Base-by-base conservation (phyloP, 192 early-diverging fungal genomes). In the Jimgerdemannia flammicorona region DNA sequence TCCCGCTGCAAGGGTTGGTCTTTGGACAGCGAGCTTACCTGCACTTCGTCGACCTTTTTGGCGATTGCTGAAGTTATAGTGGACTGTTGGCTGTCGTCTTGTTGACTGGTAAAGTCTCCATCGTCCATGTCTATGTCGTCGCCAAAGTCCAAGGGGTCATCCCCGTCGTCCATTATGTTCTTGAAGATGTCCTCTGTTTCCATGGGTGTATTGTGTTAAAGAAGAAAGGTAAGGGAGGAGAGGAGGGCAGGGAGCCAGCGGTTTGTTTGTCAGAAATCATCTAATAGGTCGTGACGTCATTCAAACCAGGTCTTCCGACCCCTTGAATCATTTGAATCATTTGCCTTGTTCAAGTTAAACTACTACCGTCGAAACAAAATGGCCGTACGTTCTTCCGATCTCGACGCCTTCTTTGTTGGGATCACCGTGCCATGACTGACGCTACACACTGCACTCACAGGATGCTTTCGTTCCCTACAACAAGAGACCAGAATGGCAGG, bases 401-500 rank as follows among this genome's bases (percentile, higher is more conserved):
- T 29, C 8, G 49, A 59, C 6, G 49, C 49, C 49, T 59, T 59
- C 49, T 59, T 59, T 59, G 29, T 29, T 29, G 29, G 29, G 29
- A 29, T 29, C 29, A 29, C 29, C 29, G 29, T 29, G 29, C 1
- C 29, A 29, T 29, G 29, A 29, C 29, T 29, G 1, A 29, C 29
- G 29, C 29, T 29, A 29, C 29, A 29, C 49, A 59, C 6, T 14
- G 8, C 49, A 0, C 14, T 2, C 2, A 14, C 49, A 59, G 49
- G 49, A 6, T 59, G 49, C 14, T 59, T 59, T 59, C 49, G 14
- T 14, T 6, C 49, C 49, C 14, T 59, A 59, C 49, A 59, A 59
- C 49, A 14, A 59, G 49, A 59, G 49, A 59, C 49, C 49, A 14
- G 49, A 59, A 59, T 91, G 89, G 89, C 70, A 77, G 3, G 93